Evolutionary conservation across 202 grass and related monocot genomes (phyloP).

Genomic region (Panicum virgatum): DNA sequence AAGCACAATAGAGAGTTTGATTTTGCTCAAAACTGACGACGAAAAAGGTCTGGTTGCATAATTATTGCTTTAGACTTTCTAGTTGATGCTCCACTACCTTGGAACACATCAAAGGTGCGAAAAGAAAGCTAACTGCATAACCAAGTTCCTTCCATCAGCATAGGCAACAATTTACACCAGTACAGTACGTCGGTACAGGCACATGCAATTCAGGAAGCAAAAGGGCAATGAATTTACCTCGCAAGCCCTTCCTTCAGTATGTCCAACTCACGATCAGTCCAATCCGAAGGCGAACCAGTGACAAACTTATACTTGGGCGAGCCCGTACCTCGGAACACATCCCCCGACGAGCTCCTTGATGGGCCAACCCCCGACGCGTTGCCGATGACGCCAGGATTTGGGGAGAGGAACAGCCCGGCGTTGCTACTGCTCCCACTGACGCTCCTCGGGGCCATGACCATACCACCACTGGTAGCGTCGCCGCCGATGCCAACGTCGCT

Average conservation of each 20-base stretch:
- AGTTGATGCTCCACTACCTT: slow-evolving; percentile 32
- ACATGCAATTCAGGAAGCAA: slow-evolving; percentile 1
- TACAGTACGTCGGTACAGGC: slow-evolving; percentile 7
- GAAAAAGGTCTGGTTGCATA: slow-evolving; percentile 26
- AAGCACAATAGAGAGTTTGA: neutral
- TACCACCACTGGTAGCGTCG: slow-evolving; percentile 26
- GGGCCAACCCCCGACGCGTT: slow-evolving; percentile 44
- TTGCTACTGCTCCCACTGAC: slow-evolving; percentile 47
- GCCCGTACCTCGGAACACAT: slow-evolving; percentile 28
- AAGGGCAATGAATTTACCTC: slow-evolving; percentile 42
- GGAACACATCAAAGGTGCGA: slow-evolving; percentile 24
- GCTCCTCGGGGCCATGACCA: slow-evolving; percentile 38
- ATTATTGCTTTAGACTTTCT: slow-evolving; percentile 30
- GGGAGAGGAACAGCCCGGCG: slow-evolving; percentile 44
- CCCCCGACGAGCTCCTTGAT: slow-evolving; percentile 54
- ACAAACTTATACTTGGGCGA: slow-evolving; percentile 69
- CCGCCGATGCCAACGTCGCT: slow-evolving; percentile 28
- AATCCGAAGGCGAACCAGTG: slow-evolving; percentile 62
- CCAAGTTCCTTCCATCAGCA: neutral
- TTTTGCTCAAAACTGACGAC: slow-evolving; percentile 25
- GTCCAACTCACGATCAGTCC: slow-evolving; percentile 62
- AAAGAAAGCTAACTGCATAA: slow-evolving; percentile 31
- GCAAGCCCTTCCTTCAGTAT: slow-evolving; percentile 78
- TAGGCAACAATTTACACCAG: neutral
- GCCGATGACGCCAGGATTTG: slow-evolving; percentile 38